A percentile compares a stretch with the other conserved stretches of the same genome.
These are phyloP conservation scores for Pseudofabraea citricarpa DNA, from an alignment of 2,329 filamentous ascomycete genomes.

Conservation along the genomic window DNA sequence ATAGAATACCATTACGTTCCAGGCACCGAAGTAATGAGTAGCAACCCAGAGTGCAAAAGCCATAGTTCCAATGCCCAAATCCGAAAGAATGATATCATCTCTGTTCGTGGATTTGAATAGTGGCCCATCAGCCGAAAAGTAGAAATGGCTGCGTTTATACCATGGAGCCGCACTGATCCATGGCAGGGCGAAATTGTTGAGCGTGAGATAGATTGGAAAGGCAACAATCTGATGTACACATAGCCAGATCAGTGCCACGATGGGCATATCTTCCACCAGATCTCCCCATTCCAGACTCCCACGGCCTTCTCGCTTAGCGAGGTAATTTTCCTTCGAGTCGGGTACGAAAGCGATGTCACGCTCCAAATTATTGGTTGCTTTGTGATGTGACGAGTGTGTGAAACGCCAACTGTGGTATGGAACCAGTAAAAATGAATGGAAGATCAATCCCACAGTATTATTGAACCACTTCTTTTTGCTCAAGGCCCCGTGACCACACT, in stretches of 20 bases:
- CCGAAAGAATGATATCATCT: conserved; percentile 50
- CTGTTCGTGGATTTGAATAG: conserved; percentile 54
- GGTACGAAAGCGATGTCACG: conserved; percentile 64
- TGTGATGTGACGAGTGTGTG: conserved; percentile 65
- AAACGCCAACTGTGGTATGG: conserved; percentile 71
- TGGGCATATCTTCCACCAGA: conserved; percentile 57
- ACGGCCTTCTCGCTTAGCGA: conserved; percentile 8
- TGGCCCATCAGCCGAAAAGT: conserved; percentile 55
- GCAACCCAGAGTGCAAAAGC: conserved; percentile 34
- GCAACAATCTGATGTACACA: conserved; percentile 58
- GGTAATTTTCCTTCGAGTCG: conserved; percentile 30
- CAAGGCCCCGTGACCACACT: conserved; percentile 67
- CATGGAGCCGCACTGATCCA: conserved; percentile 15
- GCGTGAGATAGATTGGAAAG: conserved; percentile 57
- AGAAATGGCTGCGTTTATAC: conserved; percentile 31
- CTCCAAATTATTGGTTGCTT: conserved; percentile 61
- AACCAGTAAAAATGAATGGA: conserved; percentile 62
- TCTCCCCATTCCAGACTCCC: conserved; percentile 22
- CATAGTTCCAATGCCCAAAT: conserved; percentile 48
- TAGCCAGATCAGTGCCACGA: conserved; percentile 47
- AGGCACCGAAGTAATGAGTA: conserved; percentile 43
- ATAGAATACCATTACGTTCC: conserved; percentile 56
- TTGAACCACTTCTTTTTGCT: conserved; percentile 53
- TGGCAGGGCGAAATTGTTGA: conserved; percentile 38
- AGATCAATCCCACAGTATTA: conserved; percentile 55